phyloP scores from a whole-genome alignment of 1,284 basidiomycete genomes.

The Cerrena zonata region DNA sequence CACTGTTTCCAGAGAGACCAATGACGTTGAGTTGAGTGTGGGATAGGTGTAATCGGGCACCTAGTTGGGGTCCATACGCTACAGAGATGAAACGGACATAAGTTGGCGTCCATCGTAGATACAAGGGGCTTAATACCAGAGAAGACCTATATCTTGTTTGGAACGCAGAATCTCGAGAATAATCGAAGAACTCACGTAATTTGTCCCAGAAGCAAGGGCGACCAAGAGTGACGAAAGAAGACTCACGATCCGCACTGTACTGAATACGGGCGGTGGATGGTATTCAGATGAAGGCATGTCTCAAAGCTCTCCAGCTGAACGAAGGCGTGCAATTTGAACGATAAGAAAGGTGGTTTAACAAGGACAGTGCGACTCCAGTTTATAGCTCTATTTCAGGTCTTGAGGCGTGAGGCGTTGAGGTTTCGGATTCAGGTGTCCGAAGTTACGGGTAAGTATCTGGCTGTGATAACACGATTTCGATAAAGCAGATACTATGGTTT shows the following conservation, averaged over 20 bases:
- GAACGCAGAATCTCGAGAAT: too few species aligned
- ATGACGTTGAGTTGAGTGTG: slow-evolving; percentile 75
- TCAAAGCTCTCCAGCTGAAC: too few species aligned
- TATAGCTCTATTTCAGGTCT: too few species aligned
- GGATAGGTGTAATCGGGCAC: slow-evolving; percentile 58
- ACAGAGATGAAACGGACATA: slow-evolving; percentile 6
- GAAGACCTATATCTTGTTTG: slow-evolving; percentile 32
- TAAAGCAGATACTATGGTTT: too few species aligned
- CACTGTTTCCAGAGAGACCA: slow-evolving; percentile 63
- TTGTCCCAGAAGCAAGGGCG: slow-evolving; percentile 60
- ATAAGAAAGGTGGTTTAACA: too few species aligned
- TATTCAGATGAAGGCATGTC: too few species aligned
- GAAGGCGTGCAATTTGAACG: too few species aligned
- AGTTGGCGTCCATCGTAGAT: background rate
- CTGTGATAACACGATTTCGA: too few species aligned
- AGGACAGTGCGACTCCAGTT: too few species aligned
- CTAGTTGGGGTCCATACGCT: slow-evolving; percentile 81
- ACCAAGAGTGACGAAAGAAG: slow-evolving; percentile 53
- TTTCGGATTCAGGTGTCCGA: too few species aligned
- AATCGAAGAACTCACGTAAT: slow-evolving; percentile 51
- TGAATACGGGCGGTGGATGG: slow-evolving; percentile 33
- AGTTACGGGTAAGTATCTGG: too few species aligned
- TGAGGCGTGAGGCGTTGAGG: too few species aligned
- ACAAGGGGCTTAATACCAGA: slow-evolving; percentile 36
- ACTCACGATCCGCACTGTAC: slow-evolving; percentile 37